Evolutionary conservation across 148 eudicot genomes (phyloP).

Genomic region (Rhododendron molle): DNA sequence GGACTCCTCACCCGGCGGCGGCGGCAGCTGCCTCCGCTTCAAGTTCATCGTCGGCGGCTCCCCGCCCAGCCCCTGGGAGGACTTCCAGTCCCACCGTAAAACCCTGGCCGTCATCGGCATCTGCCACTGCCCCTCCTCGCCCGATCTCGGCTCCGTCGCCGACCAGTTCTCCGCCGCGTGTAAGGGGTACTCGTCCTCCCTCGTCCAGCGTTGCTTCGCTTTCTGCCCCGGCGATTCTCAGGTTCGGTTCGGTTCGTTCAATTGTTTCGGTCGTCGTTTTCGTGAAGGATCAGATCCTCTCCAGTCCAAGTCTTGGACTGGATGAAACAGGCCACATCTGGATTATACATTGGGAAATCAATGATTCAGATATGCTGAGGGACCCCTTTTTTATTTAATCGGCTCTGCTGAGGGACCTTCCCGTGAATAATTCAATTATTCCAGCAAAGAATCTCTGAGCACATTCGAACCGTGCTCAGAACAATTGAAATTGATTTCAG

Average conservation of each 20-base stretch:
- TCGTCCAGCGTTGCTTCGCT: constrained; percentile 79
- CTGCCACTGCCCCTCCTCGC: constrained; percentile 75
- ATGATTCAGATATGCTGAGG: too few species aligned
- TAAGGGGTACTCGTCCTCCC: constrained; percentile 59
- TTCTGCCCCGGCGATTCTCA: constrained; percentile 82
- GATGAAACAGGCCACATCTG: too few species aligned
- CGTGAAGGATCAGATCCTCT: background rate
- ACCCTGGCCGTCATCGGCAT: constrained; percentile 79
- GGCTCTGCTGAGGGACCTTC: too few species aligned
- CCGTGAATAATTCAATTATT: too few species aligned
- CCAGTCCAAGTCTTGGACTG: too few species aligned
- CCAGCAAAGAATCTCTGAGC: too few species aligned
- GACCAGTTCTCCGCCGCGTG: constrained; percentile 44
- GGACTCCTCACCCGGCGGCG: constrained; percentile 33
- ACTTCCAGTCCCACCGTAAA: constrained; percentile 84
- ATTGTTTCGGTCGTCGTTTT: background rate
- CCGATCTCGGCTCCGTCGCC: constrained; percentile 55
- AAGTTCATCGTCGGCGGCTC: constrained; percentile 79
- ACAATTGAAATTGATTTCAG: too few species aligned
- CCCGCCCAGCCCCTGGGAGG: constrained; percentile 94
- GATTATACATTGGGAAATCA: too few species aligned
- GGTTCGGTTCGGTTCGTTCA: constrained; percentile 27
- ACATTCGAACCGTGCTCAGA: too few species aligned
- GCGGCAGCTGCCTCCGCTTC: constrained; percentile 53
- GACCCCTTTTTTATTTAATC: too few species aligned